Conservation (phyloP, 2,329 filamentous ascomycete genomes). For the Emergomyces orientalis region DNA sequence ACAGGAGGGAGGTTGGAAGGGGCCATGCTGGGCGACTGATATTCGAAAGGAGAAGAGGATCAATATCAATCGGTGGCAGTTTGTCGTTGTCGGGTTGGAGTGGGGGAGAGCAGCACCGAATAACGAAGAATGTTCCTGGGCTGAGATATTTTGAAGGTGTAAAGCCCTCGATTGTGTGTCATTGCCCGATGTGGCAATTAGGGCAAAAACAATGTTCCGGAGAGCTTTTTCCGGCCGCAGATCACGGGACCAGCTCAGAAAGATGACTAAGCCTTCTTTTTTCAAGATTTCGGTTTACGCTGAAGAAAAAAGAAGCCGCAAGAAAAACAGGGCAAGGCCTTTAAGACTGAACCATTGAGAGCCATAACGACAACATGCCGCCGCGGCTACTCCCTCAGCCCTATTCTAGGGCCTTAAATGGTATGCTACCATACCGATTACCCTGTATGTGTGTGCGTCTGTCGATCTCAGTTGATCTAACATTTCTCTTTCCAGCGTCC, state of each 20-base stretch:
- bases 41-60: slow-evolving; percentile 29
- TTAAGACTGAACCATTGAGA: neutral
- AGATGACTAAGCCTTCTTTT: neutral
- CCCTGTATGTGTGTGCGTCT: neutral
- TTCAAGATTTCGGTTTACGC: neutral
- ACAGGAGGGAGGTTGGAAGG: slow-evolving; percentile 85
- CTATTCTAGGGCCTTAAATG: slow-evolving; percentile 50
- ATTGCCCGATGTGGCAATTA: slow-evolving; percentile 10
- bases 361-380: slow-evolving; percentile 46
- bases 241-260: neutral
- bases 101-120: no score
- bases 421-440: slow-evolving; percentile 39
- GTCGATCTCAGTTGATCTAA: neutral
- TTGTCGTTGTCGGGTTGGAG: slow-evolving; percentile 23
- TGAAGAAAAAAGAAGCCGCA: neutral
- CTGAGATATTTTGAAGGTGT: slow-evolving; percentile 8
- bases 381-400: slow-evolving; percentile 55
- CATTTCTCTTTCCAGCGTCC: slow-evolving; percentile 10
- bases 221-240: slow-evolving; percentile 3
- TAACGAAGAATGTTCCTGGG: slow-evolving; percentile 12
- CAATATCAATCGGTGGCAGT: slow-evolving; percentile 40
- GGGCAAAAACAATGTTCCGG: slow-evolving; percentile 10
- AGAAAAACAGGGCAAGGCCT: neutral
- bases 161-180: slow-evolving; percentile 7
- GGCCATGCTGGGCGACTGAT: slow-evolving; percentile 71